phyloP scores from a whole-genome alignment of 306 rosid genomes.

The Aeschynomene evenia region DNA sequence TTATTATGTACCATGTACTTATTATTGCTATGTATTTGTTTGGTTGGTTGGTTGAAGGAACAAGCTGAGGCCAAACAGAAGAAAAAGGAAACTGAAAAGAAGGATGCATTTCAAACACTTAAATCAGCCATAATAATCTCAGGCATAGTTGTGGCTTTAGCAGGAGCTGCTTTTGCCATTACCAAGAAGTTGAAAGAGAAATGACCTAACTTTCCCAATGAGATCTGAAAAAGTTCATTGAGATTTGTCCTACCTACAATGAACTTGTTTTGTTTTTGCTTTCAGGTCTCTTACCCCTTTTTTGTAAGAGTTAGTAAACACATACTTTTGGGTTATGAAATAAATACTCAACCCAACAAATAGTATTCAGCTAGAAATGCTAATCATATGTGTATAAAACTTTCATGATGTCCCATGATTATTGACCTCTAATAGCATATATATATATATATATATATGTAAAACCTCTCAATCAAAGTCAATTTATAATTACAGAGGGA shows the following conservation, averaged over 20 bases:
- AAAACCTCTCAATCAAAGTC: not conserved
- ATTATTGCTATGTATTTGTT: not conserved
- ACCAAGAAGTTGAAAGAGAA: conserved; percentile 63
- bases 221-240: conserved; percentile 25
- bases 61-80: conserved; percentile 36
- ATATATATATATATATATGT: too few relatives aligned
- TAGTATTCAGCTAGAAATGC: not conserved
- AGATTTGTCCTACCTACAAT: conserved; percentile 3
- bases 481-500: not conserved
- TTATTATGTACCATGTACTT: not conserved
- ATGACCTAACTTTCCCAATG: conserved; percentile 23
- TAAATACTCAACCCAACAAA: conserved; percentile 9
- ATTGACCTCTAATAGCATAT: not conserved
- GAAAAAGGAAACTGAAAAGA: conserved; percentile 32
- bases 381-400: not conserved
- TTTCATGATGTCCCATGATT: not conserved
- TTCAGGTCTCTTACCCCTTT: not conserved
- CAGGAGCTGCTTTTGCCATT: conserved; percentile 53
- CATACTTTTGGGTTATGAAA: conserved; percentile 25
- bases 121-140: conserved; percentile 59
- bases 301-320: conserved; percentile 7
- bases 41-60: conserved; percentile 36
- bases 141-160: conserved; percentile 53
- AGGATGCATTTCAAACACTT: conserved; percentile 41
- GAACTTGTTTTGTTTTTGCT: conserved; percentile 6